Evolutionary conservation across 805 yeast species (phyloP).

Genomic region (Hanseniaspora thailandica): DNA sequence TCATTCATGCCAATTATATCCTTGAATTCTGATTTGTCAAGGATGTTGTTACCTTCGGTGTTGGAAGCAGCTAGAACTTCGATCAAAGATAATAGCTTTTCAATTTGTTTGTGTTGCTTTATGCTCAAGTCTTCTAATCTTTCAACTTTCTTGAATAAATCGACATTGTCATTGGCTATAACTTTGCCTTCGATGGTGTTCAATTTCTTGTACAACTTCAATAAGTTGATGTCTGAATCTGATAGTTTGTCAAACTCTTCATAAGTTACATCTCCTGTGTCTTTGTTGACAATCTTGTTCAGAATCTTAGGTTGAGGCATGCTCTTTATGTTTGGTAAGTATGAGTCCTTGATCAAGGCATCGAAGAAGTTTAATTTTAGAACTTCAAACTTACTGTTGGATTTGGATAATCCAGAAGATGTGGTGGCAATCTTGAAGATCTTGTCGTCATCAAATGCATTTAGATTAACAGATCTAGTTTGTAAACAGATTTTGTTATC

Average conservation of each 20-base stretch:
- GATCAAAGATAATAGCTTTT: slow-evolving; percentile 18
- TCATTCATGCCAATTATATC: slow-evolving; percentile 25
- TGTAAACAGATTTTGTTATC: slow-evolving; percentile 63
- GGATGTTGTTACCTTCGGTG: slow-evolving; percentile 10
- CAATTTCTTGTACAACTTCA: slow-evolving; percentile 21
- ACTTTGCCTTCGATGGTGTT: slow-evolving; percentile 29
- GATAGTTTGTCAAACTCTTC: slow-evolving; percentile 23
- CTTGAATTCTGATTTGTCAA: slow-evolving; percentile 18
- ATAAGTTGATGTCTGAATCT: slow-evolving; percentile 20
- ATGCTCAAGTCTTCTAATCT: slow-evolving; percentile 22
- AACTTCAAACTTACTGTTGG: slow-evolving; percentile 51
- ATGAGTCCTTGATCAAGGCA: slow-evolving; percentile 42
- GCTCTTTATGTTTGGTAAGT: slow-evolving; percentile 43
- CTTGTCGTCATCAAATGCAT: slow-evolving; percentile 19
- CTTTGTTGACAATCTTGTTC: slow-evolving; percentile 31
- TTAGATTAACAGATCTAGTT: slow-evolving; percentile 43
- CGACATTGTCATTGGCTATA: slow-evolving; percentile 27
- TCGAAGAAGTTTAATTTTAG: slow-evolving; percentile 47
- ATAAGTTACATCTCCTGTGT: slow-evolving; percentile 28
- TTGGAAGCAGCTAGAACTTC: slow-evolving; percentile 5
- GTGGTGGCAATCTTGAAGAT: slow-evolving; percentile 33
- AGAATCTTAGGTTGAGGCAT: slow-evolving; percentile 38
- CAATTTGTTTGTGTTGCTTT: slow-evolving; percentile 21
- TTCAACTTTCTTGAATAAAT: slow-evolving; percentile 21
- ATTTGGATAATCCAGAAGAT: slow-evolving; percentile 26